Percentiles rank a stretch among this genome's conserved stretches.
Conservation (phyloP, 2,329 filamentous ascomycete genomes). For the Beauveria varroae region DNA sequence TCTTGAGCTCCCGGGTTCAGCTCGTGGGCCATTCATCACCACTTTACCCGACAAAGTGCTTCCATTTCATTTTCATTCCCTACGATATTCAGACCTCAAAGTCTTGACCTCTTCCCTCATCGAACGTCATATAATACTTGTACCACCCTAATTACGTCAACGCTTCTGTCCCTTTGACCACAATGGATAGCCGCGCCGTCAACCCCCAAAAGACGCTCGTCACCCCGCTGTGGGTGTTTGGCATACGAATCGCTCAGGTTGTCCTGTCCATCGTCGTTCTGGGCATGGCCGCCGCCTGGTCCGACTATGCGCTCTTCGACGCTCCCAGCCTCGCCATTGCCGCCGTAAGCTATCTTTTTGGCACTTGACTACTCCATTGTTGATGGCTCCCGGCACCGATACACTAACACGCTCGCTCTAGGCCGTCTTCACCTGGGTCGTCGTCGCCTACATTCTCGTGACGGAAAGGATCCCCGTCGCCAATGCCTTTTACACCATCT, state of each 20-base stretch:
- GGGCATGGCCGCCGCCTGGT: conserved; percentile 28
- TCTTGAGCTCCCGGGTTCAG: neutral
- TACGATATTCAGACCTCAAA: neutral
- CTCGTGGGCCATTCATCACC: neutral
- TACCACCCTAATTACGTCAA: neutral
- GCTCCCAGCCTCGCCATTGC: conserved; percentile 27
- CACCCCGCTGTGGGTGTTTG: conserved; percentile 34
- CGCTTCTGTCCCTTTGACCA: neutral
- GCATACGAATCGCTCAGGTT: conserved; percentile 32
- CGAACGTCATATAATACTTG: neutral
- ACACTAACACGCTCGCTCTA: conserved; percentile 17
- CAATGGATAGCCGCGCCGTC: conserved; percentile 16
- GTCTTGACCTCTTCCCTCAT: too few species aligned
- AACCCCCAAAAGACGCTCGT: conserved; percentile 24
- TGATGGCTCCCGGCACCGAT: neutral
- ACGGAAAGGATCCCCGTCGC: conserved; percentile 31
- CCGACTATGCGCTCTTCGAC: conserved; percentile 5
- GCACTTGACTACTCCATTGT: too few species aligned
- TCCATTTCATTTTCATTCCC: neutral
- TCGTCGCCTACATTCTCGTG: conserved; percentile 33
- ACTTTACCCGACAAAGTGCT: neutral
- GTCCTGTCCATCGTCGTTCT: conserved; percentile 35
- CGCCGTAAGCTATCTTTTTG: conserved; percentile 13
- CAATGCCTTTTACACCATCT: conserved; percentile 33
- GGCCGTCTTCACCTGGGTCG: conserved; percentile 39